Percentiles rank a stretch among this genome's conserved stretches.
Conservation (phyloP, 805 yeast genomes). For the Huiozyma naganishii region DNA sequence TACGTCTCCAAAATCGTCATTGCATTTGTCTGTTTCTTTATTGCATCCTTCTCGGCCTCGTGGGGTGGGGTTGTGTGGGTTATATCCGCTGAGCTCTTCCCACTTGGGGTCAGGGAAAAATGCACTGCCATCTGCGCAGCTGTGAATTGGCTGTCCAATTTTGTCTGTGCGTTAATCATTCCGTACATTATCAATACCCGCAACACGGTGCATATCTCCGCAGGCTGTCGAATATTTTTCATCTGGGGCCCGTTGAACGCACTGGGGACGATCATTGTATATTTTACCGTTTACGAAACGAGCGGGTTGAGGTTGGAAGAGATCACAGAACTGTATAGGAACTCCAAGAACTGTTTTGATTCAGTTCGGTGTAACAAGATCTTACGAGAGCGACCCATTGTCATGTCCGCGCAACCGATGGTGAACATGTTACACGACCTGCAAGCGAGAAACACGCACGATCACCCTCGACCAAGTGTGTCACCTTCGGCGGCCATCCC, state of each 20-base stretch:
- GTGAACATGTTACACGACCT: slow-evolving; percentile 6
- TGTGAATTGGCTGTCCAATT: slow-evolving; percentile 74
- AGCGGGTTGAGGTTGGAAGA: slow-evolving; percentile 73
- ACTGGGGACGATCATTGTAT: slow-evolving; percentile 48
- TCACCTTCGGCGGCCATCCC: background rate
- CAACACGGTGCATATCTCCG: slow-evolving; percentile 51
- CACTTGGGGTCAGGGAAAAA: slow-evolving; percentile 64
- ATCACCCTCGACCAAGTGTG: background rate
- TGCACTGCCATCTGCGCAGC: slow-evolving; percentile 69
- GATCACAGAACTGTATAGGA: slow-evolving; percentile 61
- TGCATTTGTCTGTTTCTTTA: slow-evolving; percentile 58
- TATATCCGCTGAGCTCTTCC: slow-evolving; percentile 51
- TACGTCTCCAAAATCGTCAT: slow-evolving; percentile 43
- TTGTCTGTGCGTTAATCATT: slow-evolving; percentile 62
- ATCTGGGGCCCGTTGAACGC: slow-evolving; percentile 69
- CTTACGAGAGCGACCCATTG: slow-evolving; percentile 11
- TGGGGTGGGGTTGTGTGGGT: slow-evolving; percentile 90
- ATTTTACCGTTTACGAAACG: slow-evolving; percentile 67
- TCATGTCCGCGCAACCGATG: slow-evolving; percentile 1
- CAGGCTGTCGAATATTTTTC: slow-evolving; percentile 64
- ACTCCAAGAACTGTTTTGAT: slow-evolving; percentile 44
- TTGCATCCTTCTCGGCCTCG: slow-evolving; percentile 66
- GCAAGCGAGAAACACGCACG: slow-evolving; percentile 1
- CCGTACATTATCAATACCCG: slow-evolving; percentile 58
- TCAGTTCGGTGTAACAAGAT: slow-evolving; percentile 35